These are phyloP conservation scores for Nemania abortiva DNA, from an alignment of 2,329 filamentous ascomycete species.

Conservation along the genomic window DNA sequence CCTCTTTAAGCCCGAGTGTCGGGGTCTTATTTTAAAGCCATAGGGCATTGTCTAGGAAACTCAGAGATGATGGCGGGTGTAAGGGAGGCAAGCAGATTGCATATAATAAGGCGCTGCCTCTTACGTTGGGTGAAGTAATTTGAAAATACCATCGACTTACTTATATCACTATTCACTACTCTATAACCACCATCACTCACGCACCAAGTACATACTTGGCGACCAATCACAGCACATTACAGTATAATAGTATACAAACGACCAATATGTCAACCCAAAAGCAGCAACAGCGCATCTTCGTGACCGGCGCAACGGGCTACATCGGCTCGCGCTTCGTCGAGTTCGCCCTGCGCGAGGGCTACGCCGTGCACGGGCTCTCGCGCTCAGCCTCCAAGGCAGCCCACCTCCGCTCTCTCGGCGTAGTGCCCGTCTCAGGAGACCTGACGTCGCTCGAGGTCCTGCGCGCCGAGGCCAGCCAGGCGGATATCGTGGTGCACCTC, in stretches of 20 bases:
- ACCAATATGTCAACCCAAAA: slow-evolving; percentile 34
- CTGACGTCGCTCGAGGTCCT: slow-evolving; percentile 56
- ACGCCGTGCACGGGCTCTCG: slow-evolving; percentile 57
- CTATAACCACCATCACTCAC: too few species aligned
- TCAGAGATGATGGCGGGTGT: background rate
- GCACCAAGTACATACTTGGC: background rate
- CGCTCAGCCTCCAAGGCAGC: slow-evolving; percentile 53
- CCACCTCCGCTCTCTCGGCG: slow-evolving; percentile 55
- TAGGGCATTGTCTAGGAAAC: background rate
- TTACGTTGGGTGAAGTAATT: background rate
- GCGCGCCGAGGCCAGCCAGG: slow-evolving; percentile 52
- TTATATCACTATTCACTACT: background rate
- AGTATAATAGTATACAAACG: background rate
- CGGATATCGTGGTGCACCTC: slow-evolving; percentile 60
- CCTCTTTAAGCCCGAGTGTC: background rate
- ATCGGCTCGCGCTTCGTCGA: slow-evolving; percentile 54
- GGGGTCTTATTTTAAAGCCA: background rate
- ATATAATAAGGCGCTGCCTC: slow-evolving; percentile 14
- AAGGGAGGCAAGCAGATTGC: background rate
- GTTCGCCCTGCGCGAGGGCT: slow-evolving; percentile 54
- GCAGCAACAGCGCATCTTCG: slow-evolving; percentile 51
- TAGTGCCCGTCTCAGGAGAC: slow-evolving; percentile 55
- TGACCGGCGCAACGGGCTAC: slow-evolving; percentile 58
- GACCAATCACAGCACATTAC: background rate
- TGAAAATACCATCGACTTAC: background rate